Conservation (phyloP, 495 filamentous ascomycete species). For the Tirmania nivea region DNA sequence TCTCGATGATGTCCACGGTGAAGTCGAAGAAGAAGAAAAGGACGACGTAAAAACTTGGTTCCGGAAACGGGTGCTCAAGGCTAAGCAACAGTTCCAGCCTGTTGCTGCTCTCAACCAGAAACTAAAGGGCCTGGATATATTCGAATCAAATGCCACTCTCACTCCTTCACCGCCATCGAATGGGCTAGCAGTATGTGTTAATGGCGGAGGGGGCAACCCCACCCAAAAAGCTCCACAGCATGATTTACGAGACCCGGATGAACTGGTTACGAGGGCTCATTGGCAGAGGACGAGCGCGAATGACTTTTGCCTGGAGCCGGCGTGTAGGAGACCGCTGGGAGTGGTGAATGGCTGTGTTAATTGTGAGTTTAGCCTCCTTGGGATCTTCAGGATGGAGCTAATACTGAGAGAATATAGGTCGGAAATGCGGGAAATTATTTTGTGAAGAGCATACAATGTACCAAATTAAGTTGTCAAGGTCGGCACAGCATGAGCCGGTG, state of each 20-base stretch:
- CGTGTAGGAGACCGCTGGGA: constrained; percentile 59
- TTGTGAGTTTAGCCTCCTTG: constrained; percentile 24
- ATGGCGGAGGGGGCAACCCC: constrained; percentile 9
- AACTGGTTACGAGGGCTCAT: constrained; percentile 65
- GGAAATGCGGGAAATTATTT: constrained; percentile 78
- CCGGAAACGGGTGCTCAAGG: constrained; percentile 84
- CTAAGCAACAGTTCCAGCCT: constrained; percentile 73
- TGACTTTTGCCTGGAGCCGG: constrained; percentile 69
- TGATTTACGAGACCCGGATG: constrained; percentile 51
- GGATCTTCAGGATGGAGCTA: neutral
- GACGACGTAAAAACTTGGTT: constrained; percentile 99
- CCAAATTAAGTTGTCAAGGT: constrained; percentile 88
- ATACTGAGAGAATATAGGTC: constrained; percentile 6
- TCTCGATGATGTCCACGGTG: constrained; percentile 81
- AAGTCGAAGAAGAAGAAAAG: constrained; percentile 79
- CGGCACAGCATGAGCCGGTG: constrained; percentile 78
- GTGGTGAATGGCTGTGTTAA: constrained; percentile 67
- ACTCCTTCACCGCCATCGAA: constrained; percentile 12
- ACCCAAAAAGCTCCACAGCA: constrained; percentile 3
- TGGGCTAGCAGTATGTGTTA: neutral
- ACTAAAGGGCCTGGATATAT: constrained; percentile 87
- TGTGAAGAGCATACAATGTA: constrained; percentile 99
- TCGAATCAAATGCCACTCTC: constrained; percentile 59
- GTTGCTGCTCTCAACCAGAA: constrained; percentile 84
- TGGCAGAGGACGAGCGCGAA: constrained; percentile 60